These are phyloP conservation scores for Patellifolia procumbens DNA, from an alignment of 179 eudicot species.

Conservation along the genomic window DNA sequence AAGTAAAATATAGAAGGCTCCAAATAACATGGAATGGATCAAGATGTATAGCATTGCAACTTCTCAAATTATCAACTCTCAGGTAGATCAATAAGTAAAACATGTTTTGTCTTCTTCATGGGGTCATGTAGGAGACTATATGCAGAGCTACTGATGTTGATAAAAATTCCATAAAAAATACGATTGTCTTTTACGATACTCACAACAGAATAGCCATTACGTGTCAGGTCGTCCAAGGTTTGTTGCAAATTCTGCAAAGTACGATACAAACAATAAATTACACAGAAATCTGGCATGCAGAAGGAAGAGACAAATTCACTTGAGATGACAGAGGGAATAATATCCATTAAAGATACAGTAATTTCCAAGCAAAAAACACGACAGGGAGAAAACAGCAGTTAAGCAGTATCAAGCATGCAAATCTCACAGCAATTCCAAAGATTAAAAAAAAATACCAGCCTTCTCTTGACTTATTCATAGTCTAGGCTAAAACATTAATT, in stretches of 20 bases:
- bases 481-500: neutral
- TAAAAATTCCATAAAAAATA: conserved; percentile 9
- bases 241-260: conserved; percentile 85
- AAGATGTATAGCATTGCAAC: neutral
- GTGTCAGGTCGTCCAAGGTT: conserved; percentile 94
- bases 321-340: neutral
- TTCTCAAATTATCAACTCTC: neutral
- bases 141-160: neutral
- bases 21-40: neutral
- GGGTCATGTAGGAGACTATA: neutral
- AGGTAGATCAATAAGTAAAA: conserved; percentile 1
- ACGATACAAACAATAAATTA: too few relatives aligned
- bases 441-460: neutral
- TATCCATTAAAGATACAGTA: neutral
- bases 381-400: neutral
- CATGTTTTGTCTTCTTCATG: neutral
- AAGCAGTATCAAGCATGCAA: neutral
- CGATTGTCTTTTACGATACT: conserved; percentile 44
- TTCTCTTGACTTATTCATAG: neutral
- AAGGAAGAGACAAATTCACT: too few relatives aligned
- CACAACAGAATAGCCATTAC: conserved; percentile 93
- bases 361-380: neutral
- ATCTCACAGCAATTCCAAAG: neutral
- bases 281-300: too few relatives aligned
- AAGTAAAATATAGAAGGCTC: neutral